Evolutionary conservation across 164 flowering plant genomes (phyloP), one percentile per base, ranked within the genome.

Genomic region (Liquidambar formosana): DNA sequence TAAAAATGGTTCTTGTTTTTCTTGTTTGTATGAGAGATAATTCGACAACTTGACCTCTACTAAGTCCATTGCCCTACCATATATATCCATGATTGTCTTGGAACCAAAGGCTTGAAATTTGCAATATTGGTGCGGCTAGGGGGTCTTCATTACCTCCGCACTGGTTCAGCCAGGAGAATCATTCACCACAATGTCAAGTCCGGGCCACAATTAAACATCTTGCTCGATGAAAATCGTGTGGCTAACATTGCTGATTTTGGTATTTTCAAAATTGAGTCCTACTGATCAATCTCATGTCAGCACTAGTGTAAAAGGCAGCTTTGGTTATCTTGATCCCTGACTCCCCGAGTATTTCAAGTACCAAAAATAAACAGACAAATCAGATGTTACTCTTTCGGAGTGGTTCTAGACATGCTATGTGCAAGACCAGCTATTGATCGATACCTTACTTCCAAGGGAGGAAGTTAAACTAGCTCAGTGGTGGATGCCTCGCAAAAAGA

Each of bases 321-420:
- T 79, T 33, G 82, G 82, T 5, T 79, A 79, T 67, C 61, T 76
- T 18, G 82, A 79, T 73, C 82, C n/a, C n/a, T n/a, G n/a, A n/a
- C n/a, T n/a, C n/a, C n/a, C 82, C 1, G 82, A 79, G 57, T 80
- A 77, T 25, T 65, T 62, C 23, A 64, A 54, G 64, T 54, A 67
- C 26, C 57, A 59, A n/a, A 64, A 66, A 49, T 45, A 72, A 43
- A 72, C 76, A 16, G 73, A 71, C 14, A 76, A 76, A 64, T 76
- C 75, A 10, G 73, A 73, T 48, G 77, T 0, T 77, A 77, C 72
- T 70, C 80, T 2, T 77, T 77, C 23, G 80, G 80, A 3, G 80
- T 77, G 0, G 74, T 77, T 48, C 69, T 77, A 8, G 80, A 77
- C 28, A 74, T 77, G 28, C 41, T 77, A 9, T 77, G 71, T 47